A percentile compares a stretch with the other conserved stretches of the same genome.
These are phyloP conservation scores for Coniophora puteana DNA, from an alignment of 1,284 basidiomycete species.

Conservation along the genomic window DNA sequence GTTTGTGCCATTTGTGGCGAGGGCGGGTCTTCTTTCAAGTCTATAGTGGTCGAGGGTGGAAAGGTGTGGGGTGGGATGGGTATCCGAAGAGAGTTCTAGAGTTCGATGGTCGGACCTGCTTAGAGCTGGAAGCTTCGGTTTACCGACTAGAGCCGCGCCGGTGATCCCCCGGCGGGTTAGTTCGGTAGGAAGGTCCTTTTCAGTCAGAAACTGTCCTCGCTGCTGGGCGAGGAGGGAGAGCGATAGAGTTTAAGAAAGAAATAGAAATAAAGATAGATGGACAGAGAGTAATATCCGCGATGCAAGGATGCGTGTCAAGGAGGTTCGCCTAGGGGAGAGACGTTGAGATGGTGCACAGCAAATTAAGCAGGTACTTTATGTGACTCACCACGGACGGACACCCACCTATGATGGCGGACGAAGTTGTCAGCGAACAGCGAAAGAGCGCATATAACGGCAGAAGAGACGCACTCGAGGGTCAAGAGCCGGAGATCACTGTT, in stretches of 20 bases:
- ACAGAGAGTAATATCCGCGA: slow-evolving; percentile 16
- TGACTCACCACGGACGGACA: slow-evolving; percentile 68
- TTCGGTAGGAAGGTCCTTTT: slow-evolving; percentile 48
- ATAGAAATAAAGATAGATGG: slow-evolving; percentile 15
- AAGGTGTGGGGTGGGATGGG: slow-evolving; percentile 14
- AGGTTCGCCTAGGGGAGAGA: slow-evolving; percentile 73
- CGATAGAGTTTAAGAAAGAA: slow-evolving; percentile 39
- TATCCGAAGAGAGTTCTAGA: slow-evolving; percentile 14
- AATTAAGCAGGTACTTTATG: slow-evolving; percentile 10
- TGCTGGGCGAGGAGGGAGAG: slow-evolving; percentile 61
- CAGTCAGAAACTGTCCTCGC: slow-evolving; percentile 66
- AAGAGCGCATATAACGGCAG: too few relatives aligned
- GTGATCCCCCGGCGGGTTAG: slow-evolving; percentile 69
- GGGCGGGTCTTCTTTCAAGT: slow-evolving; percentile 24
- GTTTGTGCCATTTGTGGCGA: slow-evolving; percentile 57
- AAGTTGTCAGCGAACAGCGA: background rate
- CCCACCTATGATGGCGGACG: slow-evolving; percentile 54
- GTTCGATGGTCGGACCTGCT: slow-evolving; percentile 11
- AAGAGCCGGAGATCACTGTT: slow-evolving; percentile 78
- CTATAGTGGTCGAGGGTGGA: too few relatives aligned
- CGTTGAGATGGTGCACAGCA: slow-evolving; percentile 6
- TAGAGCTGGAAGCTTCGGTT: slow-evolving; percentile 43
- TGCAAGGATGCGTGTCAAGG: slow-evolving; percentile 54
- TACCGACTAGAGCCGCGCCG: slow-evolving; percentile 74
- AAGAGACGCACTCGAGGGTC: slow-evolving; percentile 66